Conservation (phyloP, 768 basidiomycete species). For the Amanita pallidorosea region DNA sequence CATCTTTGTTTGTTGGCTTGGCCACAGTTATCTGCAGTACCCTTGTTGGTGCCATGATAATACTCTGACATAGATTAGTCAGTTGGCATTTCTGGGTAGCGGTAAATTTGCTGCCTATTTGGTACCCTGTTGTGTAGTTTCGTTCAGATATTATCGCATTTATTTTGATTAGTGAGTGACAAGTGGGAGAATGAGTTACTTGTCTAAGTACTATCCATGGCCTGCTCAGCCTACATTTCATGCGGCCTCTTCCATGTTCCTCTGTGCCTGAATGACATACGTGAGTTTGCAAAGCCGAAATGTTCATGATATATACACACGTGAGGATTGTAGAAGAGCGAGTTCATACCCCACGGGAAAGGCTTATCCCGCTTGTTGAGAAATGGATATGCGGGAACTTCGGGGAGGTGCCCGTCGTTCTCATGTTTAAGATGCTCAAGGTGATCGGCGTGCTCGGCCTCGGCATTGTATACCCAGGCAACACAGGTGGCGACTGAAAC, state of each 20-base stretch:
- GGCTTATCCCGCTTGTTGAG: constrained; percentile 69
- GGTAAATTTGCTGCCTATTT: background rate
- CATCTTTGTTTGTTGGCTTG: constrained; percentile 21
- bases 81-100: background rate
- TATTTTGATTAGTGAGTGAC: background rate
- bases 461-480: constrained; percentile 46
- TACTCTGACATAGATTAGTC: constrained; percentile 15
- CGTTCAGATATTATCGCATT: background rate
- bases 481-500: constrained; percentile 34
- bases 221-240: background rate
- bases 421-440: constrained; percentile 58
- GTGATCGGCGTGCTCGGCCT: constrained; percentile 61
- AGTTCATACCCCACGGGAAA: constrained; percentile 81
- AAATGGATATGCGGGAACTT: constrained; percentile 64
- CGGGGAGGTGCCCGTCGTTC: constrained; percentile 63
- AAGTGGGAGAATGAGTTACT: background rate
- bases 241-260: constrained; percentile 37
- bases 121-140: background rate
- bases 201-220: background rate
- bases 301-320: constrained; percentile 25
- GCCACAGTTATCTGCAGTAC: constrained; percentile 27
- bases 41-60: constrained; percentile 28
- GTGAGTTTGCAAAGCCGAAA: background rate
- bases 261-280: constrained; percentile 39
- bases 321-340: constrained; percentile 70